Conservation (phyloP, 106 monocot species). For the Acorus calamus region DNA sequence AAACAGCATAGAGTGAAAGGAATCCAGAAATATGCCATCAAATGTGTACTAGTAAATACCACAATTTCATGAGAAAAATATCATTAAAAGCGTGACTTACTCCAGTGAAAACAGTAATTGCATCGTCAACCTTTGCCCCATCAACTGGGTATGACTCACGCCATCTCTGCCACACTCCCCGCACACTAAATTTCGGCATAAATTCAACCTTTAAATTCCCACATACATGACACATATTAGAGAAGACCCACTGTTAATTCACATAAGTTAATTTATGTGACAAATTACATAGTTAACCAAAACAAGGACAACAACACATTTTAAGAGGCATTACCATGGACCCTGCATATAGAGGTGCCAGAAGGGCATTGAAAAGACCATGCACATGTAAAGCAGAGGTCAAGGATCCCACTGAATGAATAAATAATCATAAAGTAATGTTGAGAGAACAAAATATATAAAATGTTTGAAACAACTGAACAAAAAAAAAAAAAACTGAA, state of each 20-base stretch:
- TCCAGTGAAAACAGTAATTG: constrained; percentile 92
- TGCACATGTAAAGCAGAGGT: constrained; percentile 74
- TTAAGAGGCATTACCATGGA: constrained; percentile 51
- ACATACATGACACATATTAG: background rate
- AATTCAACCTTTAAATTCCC: constrained; percentile 73
- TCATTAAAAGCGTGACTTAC: constrained; percentile 22
- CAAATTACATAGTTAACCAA: background rate
- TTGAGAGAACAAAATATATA: too few relatives aligned
- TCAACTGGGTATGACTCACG: constrained; percentile 79
- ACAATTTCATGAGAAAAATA: too few relatives aligned
- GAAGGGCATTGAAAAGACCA: constrained; percentile 89
- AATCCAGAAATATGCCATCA: too few relatives aligned
- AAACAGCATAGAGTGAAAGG: too few relatives aligned
- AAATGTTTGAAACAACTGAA: background rate
- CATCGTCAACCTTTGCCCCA: constrained; percentile 47
- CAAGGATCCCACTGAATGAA: constrained; percentile 39
- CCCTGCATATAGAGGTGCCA: constrained; percentile 94
- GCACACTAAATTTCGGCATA: constrained; percentile 94
- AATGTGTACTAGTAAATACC: too few relatives aligned
- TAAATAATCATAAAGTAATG: too few relatives aligned
- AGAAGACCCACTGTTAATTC: background rate
- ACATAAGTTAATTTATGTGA: background rate
- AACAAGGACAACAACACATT: background rate
- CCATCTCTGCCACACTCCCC: constrained; percentile 96
- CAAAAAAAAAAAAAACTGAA: constrained; percentile 2